A percentile compares a stretch with the other conserved stretches of the same genome.
Evolutionary conservation across 352 stramenopile species (phyloP).

Genomic region (Pythium aristosporum): DNA sequence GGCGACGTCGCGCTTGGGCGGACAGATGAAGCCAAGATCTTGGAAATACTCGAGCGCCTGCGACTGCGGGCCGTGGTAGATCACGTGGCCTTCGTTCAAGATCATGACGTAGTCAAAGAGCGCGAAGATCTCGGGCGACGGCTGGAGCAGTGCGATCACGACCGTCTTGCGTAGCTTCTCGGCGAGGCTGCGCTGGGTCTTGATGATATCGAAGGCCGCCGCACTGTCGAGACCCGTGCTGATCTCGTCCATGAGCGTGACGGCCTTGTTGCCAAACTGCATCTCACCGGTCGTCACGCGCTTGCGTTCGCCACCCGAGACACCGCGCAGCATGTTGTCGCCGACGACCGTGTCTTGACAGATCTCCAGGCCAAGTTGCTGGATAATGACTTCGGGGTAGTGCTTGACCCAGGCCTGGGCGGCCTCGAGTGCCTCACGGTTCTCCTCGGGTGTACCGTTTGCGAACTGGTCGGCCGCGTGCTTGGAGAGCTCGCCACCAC

Average conservation of each 20-base stretch:
- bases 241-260: conserved; percentile 85
- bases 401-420: conserved; percentile 26
- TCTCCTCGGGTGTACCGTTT: conserved; percentile 21
- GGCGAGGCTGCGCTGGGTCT: conserved; percentile 39
- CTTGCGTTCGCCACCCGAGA: conserved; percentile 44
- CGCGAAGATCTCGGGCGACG: conserved; percentile 32
- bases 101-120: conserved; percentile 36
- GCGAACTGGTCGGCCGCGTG: conserved; percentile 28
- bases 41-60: conserved; percentile 29
- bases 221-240: conserved; percentile 73
- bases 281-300: conserved; percentile 55
- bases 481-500: conserved; percentile 35
- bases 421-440: conserved; percentile 18
- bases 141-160: conserved; percentile 32
- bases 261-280: conserved; percentile 42
- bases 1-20: conserved; percentile 28
- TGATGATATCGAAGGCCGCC: conserved; percentile 67
- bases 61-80: conserved; percentile 33
- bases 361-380: conserved; percentile 35
- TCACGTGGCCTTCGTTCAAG: conserved; percentile 32
- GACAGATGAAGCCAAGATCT: conserved; percentile 27
- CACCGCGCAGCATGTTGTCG: conserved; percentile 40
- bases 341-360: conserved; percentile 47
- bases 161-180: conserved; percentile 31
- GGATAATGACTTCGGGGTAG: conserved; percentile 40